These are phyloP conservation scores for Exophiala alcalophila DNA, from an alignment of 2,329 filamentous ascomycete species.

Conservation along the genomic window DNA sequence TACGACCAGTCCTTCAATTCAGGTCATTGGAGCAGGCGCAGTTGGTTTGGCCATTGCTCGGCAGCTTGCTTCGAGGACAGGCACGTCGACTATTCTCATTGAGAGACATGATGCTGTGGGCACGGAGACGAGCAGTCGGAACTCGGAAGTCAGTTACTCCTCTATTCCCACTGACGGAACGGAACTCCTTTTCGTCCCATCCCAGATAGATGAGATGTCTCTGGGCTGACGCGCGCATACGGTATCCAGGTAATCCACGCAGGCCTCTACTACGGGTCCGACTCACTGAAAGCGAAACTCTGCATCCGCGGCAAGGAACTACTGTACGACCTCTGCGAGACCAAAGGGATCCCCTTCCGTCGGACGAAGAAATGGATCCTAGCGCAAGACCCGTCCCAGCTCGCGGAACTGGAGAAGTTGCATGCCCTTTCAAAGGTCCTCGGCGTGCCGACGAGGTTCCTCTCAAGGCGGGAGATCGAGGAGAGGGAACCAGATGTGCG, in stretches of 20 bases:
- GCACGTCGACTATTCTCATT: constrained; percentile 69
- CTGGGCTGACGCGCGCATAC: too few species aligned
- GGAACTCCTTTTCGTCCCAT: not conserved
- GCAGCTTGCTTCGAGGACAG: constrained; percentile 61
- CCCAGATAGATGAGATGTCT: too few species aligned
- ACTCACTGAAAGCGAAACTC: constrained; percentile 75
- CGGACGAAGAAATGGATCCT: constrained; percentile 93
- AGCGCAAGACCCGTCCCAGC: constrained; percentile 72
- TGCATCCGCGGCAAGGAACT: constrained; percentile 74
- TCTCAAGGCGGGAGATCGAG: constrained; percentile 61
- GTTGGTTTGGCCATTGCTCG: constrained; percentile 79
- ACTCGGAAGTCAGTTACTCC: constrained; percentile 64
- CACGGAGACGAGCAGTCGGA: constrained; percentile 83
- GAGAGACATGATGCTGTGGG: constrained; percentile 74
- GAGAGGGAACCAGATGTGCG: constrained; percentile 70
- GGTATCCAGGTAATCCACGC: constrained; percentile 75
- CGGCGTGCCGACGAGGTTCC: constrained; percentile 67
- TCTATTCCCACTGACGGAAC: too few species aligned
- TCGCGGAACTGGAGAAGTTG: constrained; percentile 53
- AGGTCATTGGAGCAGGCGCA: constrained; percentile 66
- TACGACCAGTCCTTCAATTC: not conserved
- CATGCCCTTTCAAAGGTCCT: constrained; percentile 54
- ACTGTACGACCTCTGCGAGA: constrained; percentile 74
- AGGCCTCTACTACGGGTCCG: constrained; percentile 80
- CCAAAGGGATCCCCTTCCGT: constrained; percentile 64